A percentile compares a stretch with the other conserved stretches of the same genome.
These are phyloP conservation scores for Heterotrichella gracilis DNA, from an alignment of 352 stramenopile species.

Conservation along the genomic window DNA sequence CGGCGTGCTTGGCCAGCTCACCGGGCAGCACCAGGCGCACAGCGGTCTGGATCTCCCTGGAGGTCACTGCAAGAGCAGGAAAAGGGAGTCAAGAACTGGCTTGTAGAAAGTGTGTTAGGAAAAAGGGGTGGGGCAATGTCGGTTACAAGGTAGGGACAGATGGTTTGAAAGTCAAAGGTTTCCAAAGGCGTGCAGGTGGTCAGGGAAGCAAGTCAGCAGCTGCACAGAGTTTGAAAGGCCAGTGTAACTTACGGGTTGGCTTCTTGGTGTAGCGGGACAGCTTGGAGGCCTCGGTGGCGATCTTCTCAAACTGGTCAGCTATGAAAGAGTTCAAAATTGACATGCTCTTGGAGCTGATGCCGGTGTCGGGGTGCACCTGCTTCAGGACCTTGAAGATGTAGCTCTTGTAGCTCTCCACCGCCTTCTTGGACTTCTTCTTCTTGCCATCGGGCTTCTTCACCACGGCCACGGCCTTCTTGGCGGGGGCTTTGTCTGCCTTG, in stretches of 20 bases:
- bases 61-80: no score
- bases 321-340: conserved; percentile 57
- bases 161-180: no score
- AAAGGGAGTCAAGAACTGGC: no score
- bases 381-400: conserved; percentile 52
- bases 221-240: no score
- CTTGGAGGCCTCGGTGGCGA: conserved; percentile 69
- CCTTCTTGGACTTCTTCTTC: no score
- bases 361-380: conserved; percentile 26
- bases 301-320: conserved; percentile 92
- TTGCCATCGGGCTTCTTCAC: conserved; percentile 28
- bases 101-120: no score
- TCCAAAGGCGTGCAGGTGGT: no score
- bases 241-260: no score
- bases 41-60: conserved; percentile 75
- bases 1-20: conserved; percentile 76
- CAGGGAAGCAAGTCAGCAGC: no score
- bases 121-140: no score
- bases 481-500: no score
- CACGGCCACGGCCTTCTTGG: conserved; percentile 26
- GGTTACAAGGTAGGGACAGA: no score
- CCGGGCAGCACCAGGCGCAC: conserved; percentile 73
- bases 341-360: conserved; percentile 29
- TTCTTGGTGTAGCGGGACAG: conserved; percentile 93
- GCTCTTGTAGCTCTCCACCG: conserved; percentile 34